Percentiles rank a stretch among this genome's conserved stretches.
These are phyloP conservation scores for Lobulomyces angularis DNA, from an alignment of 192 early-diverging fungal species.

Conservation along the genomic window DNA sequence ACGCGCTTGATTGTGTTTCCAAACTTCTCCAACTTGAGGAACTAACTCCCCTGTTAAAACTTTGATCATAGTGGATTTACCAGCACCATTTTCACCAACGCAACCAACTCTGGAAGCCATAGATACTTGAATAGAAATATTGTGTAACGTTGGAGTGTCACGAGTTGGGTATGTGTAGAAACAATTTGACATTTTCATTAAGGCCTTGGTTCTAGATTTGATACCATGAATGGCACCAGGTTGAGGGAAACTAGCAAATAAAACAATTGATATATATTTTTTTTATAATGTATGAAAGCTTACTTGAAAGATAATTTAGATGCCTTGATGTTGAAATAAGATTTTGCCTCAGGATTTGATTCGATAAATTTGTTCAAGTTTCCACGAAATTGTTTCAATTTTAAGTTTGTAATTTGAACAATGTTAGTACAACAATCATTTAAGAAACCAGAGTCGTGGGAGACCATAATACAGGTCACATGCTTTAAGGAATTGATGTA, in stretches of 20 bases:
- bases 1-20: slow-evolving; percentile 74
- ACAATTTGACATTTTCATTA: slow-evolving; percentile 62
- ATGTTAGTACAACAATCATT: slow-evolving; percentile 70
- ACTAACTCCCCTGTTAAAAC: slow-evolving; percentile 66
- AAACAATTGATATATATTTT: too few species aligned
- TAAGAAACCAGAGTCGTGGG: slow-evolving; percentile 70
- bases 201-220: slow-evolving; percentile 61
- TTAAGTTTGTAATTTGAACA: slow-evolving; percentile 62
- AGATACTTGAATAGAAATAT: slow-evolving; percentile 54
- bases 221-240: slow-evolving; percentile 63
- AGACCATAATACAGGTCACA: slow-evolving; percentile 63
- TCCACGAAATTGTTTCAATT: slow-evolving; percentile 66
- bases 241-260: slow-evolving; percentile 60
- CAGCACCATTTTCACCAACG: slow-evolving; percentile 58
- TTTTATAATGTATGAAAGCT: too few species aligned
- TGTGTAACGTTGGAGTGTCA: slow-evolving; percentile 40
- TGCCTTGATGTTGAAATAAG: slow-evolving; percentile 60
- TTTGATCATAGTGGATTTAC: slow-evolving; percentile 41
- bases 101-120: slow-evolving; percentile 65
- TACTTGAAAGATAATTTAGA: slow-evolving; percentile 56
- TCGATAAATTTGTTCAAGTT: slow-evolving; percentile 69
- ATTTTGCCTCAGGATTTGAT: slow-evolving; percentile 56
- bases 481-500: slow-evolving; percentile 53
- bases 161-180: slow-evolving; percentile 59
- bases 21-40: slow-evolving; percentile 56